A percentile compares a stretch with the other conserved stretches of the same genome.
Evolutionary conservation across 1,284 basidiomycete genomes (phyloP).

Genomic region (Wallemia mellicola): DNA sequence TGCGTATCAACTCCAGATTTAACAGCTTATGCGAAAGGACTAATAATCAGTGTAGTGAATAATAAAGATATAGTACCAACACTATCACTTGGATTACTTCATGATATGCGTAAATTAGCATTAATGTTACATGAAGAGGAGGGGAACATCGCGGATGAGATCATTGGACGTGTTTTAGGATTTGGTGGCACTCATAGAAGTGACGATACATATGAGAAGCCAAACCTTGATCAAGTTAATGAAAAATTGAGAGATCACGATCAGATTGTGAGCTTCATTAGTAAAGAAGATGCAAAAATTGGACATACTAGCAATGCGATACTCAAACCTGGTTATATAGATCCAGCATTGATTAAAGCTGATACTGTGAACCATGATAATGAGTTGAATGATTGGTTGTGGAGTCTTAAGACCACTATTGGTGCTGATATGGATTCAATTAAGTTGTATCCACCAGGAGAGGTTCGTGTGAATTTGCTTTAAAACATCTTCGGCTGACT

Average conservation of each 20-base stretch:
- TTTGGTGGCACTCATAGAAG: conserved; percentile 2
- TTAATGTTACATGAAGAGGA: conserved; percentile 17
- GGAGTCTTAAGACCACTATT: conserved; percentile 17
- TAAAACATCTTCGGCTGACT: not conserved
- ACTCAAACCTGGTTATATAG: conserved; percentile 8
- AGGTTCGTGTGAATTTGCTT: conserved; percentile 11
- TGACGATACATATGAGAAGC: not conserved
- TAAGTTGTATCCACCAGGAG: conserved; percentile 18
- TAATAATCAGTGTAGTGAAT: conserved; percentile 20
- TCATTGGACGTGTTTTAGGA: conserved; percentile 18
- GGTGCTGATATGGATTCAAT: conserved; percentile 18
- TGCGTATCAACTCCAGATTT: conserved; percentile 20
- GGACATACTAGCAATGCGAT: conserved; percentile 9
- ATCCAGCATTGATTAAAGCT: conserved; percentile 8
- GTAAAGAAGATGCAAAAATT: conserved; percentile 1
- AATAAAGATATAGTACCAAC: conserved; percentile 16
- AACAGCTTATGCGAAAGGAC: conserved; percentile 16
- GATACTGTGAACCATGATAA: conserved; percentile 3
- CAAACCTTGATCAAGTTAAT: no score
- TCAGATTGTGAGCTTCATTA: not conserved
- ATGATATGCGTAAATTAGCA: conserved; percentile 21
- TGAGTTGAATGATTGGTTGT: conserved; percentile 17
- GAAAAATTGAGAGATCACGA: no score
- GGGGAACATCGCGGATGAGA: conserved; percentile 18
- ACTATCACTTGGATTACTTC: conserved; percentile 19